Evolutionary conservation across 1,284 basidiomycete species (phyloP), one percentile per base, ranked within the genome.

Genomic region (Schizophyllum amplum): DNA sequence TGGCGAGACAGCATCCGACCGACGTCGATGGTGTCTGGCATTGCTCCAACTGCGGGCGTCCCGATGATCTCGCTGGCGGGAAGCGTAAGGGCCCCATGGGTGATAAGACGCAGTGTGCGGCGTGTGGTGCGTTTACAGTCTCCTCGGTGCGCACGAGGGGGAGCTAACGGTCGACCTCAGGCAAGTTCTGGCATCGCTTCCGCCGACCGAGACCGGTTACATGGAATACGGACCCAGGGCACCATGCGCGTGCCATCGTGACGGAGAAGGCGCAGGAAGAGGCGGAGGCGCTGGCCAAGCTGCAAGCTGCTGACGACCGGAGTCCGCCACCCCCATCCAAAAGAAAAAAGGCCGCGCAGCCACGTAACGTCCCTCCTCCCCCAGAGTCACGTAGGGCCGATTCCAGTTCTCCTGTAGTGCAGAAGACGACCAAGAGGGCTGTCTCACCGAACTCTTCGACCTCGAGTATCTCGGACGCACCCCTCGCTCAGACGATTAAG

Each of bases 41-140:
- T 72, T 96, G 93, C 69, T 92, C 89, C 49, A 94, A 94, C 67
- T 94, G 78, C 61, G 93, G 93, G 20, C 90, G 90, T 66, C 92
- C 94, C 0, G 93, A 92, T 66, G 82, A 75, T 62, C 85, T 94
- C 55, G 89, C 92, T 1, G 76, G 92, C 54, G 91, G 92, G 7
- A 76, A 89, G 61, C 78, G 91, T 63, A 95, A 95, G 69, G 94
- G 94, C 1, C 92, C 92, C 2, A 72, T 93, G 57, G 94, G 94
- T 23, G 87, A 93, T 67, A 94, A 94, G 71, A 90, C 86, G 21
- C 86, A 97, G 67, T 98, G 95, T 72, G 92, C 90, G 47, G 82
- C 84, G 25, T 98, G 95, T 72, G 92, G 94, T 89, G 87, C 80
- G 53, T 57, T 48, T 22, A 55, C 48, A 48, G 55, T 54, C 51